Base-by-base conservation (phyloP, 495 filamentous ascomycete genomes). In the Hypomontagnella monticulosa region DNA sequence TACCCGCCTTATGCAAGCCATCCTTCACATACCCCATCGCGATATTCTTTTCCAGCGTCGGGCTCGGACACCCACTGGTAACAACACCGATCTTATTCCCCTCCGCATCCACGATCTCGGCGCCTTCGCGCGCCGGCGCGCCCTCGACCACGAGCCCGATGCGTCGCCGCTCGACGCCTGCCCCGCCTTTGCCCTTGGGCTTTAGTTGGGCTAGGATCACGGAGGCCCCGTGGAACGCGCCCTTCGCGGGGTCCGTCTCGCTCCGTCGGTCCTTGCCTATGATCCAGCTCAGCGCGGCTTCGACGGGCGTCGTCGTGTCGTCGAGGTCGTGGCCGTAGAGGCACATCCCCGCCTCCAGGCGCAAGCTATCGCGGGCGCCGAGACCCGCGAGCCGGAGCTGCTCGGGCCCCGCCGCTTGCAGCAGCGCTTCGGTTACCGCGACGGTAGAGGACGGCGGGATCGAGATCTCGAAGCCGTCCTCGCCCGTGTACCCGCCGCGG, bases 391-490 rank as follows among this genome's bases (percentile, higher is more conserved):
- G 79, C 58, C 88, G 89, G 12, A 96, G 76, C 57, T 81, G 81
- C 42, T 90, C 87, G 14, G 80, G 79, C 1, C 82, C 82, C 7
- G 84, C 85, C 56, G 81, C 78, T 12, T 82, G 63, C 11, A 99
- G 84, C 34, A 99, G 81, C 34, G 86, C 78, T 71, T 90, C 80
- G 0, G 83, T 84, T 23, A 81, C 76, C 49, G 63, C 79, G 32
- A 80, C 81, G 0, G 85, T 83, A 48, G 87, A 80, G n/a, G 70
- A 71, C 3, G 80, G 80, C 0, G 88, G 87, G 61, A 97, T 89
- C 32, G 91, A 93, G 70, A 99, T 93, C 81, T 99, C 95, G 78
- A 99, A 99, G 20, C 95, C 95, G 73, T 99, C 95, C 79, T 99
- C 95, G 55, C 95, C 95, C 0, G 95, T 99, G 79, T 99, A 99